Evolutionary conservation across 257 asterid genomes (phyloP), one percentile per base, ranked within the genome.

Genomic region (Nicotiana tabacum): DNA sequence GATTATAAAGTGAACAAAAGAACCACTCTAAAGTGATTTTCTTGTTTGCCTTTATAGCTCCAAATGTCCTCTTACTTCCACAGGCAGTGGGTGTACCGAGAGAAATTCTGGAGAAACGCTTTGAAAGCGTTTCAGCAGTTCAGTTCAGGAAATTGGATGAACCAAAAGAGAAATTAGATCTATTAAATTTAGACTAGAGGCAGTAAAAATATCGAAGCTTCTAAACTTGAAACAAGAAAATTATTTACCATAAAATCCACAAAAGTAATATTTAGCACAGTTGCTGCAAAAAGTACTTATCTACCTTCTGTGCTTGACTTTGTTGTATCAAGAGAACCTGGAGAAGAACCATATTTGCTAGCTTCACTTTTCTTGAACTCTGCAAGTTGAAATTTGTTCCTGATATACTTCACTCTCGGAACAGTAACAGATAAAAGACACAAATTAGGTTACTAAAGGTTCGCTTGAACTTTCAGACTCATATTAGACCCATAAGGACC

Each of bases 331-430:
- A 82, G 72, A 84, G 82, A 89, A 83, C 83, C 87, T 74, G 93
- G 92, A 66, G 96, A 91, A 87, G 93, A 83, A 80, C 85, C 84
- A 82, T 84, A 87, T 87, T 90, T 94, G 84, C 82, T 87, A 77
- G 74, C 82, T 87, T 91, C 94, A 83, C 86, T 87, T 86, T 87
- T 91, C 92, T 90, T 94, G 91, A 91, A 96, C 81, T 92, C 99
- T 96, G 94, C 86, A 85, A 87, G 81, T 69, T 85, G 55, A 76
- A 74, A 48, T 74, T 74, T 1, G 29, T 51, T 16, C 51, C 1
- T 27, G 64, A 74, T 48, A 76, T 29, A 76, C 4, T 27, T 51
- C 80, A 76, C 64, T 1, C 46, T 29, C 29, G 0, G 15, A 51
- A 51, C 80, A 76, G 4, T 51, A 51, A 51, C 46, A 76, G 46